A percentile compares a stretch with the other conserved stretches of the same genome.
Conservation (phyloP, 306 rosid genomes). For the Biancaea sappan region DNA sequence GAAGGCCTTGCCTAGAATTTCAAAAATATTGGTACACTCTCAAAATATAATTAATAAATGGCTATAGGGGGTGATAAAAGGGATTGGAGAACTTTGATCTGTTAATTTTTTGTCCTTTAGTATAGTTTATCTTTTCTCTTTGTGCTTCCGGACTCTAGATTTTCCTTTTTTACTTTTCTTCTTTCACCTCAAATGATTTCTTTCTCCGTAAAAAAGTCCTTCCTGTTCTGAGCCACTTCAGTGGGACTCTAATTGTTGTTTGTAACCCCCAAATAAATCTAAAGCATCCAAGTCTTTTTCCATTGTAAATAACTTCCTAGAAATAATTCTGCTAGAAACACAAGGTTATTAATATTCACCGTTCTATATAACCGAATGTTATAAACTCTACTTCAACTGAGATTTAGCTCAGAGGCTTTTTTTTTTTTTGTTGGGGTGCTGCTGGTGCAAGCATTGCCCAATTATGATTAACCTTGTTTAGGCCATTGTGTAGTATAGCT, state of each 20-base stretch:
- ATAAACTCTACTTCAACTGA: background rate
- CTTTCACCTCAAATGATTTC: background rate
- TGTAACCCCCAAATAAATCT: background rate
- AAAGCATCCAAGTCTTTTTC: background rate
- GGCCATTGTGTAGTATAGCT: background rate
- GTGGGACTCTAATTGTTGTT: background rate
- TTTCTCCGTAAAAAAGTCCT: background rate
- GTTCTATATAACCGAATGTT: background rate
- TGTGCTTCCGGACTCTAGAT: background rate
- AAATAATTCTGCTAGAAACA: background rate
- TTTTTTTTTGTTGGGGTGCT: background rate
- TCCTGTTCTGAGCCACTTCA: background rate
- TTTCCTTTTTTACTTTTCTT: background rate
- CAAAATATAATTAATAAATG: conserved; percentile 25
- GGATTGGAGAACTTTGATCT: background rate
- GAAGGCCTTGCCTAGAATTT: conserved; percentile 8
- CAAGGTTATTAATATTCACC: background rate
- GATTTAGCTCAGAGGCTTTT: background rate
- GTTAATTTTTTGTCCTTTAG: background rate
- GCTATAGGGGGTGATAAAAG: background rate
- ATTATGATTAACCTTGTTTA: background rate
- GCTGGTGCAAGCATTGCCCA: background rate
- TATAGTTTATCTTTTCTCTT: background rate
- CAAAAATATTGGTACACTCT: conserved; percentile 12
- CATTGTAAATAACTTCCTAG: background rate